Conservation (phyloP, 2,329 filamentous ascomycete genomes). For the Fusarium robinianum region DNA sequence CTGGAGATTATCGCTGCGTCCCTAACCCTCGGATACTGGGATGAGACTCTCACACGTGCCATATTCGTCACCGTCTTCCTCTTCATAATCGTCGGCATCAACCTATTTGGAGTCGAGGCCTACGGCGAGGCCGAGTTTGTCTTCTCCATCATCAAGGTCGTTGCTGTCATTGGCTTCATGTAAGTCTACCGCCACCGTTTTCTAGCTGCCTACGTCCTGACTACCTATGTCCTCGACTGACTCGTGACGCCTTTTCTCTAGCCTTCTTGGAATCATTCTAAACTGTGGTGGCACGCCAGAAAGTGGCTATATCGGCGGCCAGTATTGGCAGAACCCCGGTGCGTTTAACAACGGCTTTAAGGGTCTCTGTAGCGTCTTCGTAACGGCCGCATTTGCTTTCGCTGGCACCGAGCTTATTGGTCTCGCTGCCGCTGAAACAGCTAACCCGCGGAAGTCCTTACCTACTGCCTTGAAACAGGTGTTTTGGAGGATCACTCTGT, state of each 20-base stretch:
- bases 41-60: conserved; percentile 63
- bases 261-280: conserved; percentile 82
- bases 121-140: conserved; percentile 91
- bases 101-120: conserved; percentile 84
- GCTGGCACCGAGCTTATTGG: conserved; percentile 77
- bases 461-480: conserved; percentile 91
- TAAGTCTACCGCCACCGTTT: conserved; percentile 49
- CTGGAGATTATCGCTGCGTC: conserved; percentile 87
- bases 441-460: conserved; percentile 78
- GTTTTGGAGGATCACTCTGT: conserved; percentile 90
- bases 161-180: conserved; percentile 88
- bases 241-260: conserved; percentile 41
- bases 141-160: conserved; percentile 84
- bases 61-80: conserved; percentile 87
- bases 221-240: conserved; percentile 9
- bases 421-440: conserved; percentile 76
- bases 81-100: conserved; percentile 75
- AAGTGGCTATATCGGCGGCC: conserved; percentile 77
- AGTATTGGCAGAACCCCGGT: conserved; percentile 78
- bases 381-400: conserved; percentile 77
- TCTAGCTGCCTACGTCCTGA: too few relatives aligned
- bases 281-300: conserved; percentile 79
- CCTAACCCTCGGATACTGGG: conserved; percentile 84
- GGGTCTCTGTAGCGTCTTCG: conserved; percentile 77
- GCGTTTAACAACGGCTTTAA: conserved; percentile 85